A percentile compares a stretch with the other conserved stretches of the same genome.
phyloP scores from a whole-genome alignment of 352 stramenopile genomes.

The Phytophthora pini region DNA sequence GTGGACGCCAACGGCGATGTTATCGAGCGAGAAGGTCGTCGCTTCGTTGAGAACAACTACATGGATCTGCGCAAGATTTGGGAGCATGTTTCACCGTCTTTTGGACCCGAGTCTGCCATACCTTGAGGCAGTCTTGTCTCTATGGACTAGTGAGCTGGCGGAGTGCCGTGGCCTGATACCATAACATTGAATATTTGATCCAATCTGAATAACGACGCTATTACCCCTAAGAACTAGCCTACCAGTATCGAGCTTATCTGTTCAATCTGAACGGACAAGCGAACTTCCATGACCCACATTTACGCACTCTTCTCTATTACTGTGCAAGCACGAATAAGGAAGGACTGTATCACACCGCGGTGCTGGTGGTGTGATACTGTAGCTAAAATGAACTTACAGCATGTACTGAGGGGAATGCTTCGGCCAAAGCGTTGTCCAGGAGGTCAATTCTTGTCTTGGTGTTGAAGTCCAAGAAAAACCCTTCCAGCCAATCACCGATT shows the following conservation, averaged over 20 bases:
- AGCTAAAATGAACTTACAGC: too few species aligned
- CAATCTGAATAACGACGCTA: too few species aligned
- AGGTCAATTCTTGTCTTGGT: too few species aligned
- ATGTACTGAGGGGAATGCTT: too few species aligned
- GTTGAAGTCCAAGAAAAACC: not conserved
- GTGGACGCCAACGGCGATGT: constrained; percentile 67
- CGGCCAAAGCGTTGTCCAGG: too few species aligned
- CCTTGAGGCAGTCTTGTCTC: constrained; percentile 21
- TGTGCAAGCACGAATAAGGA: too few species aligned
- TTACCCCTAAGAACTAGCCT: too few species aligned
- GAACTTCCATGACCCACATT: not conserved
- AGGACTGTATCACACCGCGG: too few species aligned
- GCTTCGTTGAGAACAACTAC: constrained; percentile 70
- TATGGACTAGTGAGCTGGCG: not conserved
- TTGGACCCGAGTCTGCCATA: constrained; percentile 31
- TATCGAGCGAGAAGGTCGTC: constrained; percentile 67
- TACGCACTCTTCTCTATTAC: too few species aligned
- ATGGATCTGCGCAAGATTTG: constrained; percentile 69
- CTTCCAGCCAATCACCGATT: constrained; percentile 1
- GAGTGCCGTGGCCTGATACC: not conserved
- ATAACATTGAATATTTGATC: constrained; percentile 6
- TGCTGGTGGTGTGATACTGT: too few species aligned
- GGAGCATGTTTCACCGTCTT: constrained; percentile 46
- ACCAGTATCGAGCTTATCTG: too few species aligned
- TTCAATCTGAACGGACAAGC: not conserved